Evolutionary conservation across 1,284 basidiomycete genomes (phyloP), one percentile per base, ranked within the genome.

Genomic region (Apiotrichum porosum): DNA sequence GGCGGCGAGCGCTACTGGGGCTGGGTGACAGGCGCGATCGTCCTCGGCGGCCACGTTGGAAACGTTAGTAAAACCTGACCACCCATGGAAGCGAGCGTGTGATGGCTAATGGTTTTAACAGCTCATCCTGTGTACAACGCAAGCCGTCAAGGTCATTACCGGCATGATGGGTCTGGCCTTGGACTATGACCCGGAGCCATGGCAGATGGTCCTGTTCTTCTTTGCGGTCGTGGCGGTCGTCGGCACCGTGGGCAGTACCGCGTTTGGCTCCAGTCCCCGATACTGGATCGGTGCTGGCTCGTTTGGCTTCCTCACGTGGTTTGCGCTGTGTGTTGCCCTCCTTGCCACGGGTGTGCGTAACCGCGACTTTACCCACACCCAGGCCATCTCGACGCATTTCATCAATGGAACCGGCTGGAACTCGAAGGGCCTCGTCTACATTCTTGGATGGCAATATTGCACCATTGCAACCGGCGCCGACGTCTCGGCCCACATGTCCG

Each of bases 1-100:
- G 67, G 72, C 12, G 61, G 65, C 5, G 72, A 73, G 47, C 47
- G 72, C n/a, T 57, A 56, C 19, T 72, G 70, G 70, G 69, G 64
- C 3, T 73, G 72, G 72, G 43, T 68, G 19, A 62, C 72, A 52
- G 61, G 61, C 17, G 70, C 68, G 15, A 57, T 69, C 17, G 70
- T 72, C 12, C 56, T 73, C 22, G 71, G 69, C 3, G 71, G 68
- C 22, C 71, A 73, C 52, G 54, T 71, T 10, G 69, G 63, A 15
- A 68, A 64, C 45, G 71, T 71, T 37, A 53, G 68, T 66, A 5
- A n/a, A n/a, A n/a, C n/a, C n/a, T n/a, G n/a, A n/a, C n/a, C n/a
- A n/a, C n/a, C n/a, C n/a, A n/a, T n/a, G n/a, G n/a, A n/a, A n/a
- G n/a, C n/a, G n/a, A n/a, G n/a, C n/a, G n/a, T n/a, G n/a, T n/a